Evolutionary conservation across 371 early-diverging fungal species (phyloP).

Genomic region (Dichotomocladium elegans): DNA sequence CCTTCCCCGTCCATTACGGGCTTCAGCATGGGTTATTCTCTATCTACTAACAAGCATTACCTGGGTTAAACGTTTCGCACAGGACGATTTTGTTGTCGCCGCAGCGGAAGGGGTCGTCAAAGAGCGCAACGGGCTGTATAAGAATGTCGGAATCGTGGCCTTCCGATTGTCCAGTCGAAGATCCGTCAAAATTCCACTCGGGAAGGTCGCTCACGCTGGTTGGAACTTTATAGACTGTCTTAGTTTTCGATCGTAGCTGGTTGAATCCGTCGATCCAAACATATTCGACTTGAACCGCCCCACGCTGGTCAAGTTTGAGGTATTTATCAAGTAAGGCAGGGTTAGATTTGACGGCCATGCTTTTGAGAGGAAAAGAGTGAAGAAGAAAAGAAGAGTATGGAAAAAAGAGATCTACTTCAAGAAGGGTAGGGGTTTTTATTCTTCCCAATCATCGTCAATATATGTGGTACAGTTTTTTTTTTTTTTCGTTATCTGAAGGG

Average conservation of each 20-base stretch:
- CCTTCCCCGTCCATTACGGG: no score
- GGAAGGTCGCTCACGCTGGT: constrained; percentile 27
- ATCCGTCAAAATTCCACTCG: constrained; percentile 53
- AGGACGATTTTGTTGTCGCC: constrained; percentile 38
- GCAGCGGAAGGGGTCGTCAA: constrained; percentile 49
- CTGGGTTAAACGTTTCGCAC: constrained; percentile 19
- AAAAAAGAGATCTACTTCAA: neutral
- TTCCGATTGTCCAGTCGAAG: constrained; percentile 44
- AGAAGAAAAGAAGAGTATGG: neutral
- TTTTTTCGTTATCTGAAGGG: neutral
- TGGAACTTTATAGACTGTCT: constrained; percentile 34
- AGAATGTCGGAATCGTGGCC: constrained; percentile 44
- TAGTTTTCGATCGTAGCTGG: constrained; percentile 34
- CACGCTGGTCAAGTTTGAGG: constrained; percentile 34
- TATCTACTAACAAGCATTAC: constrained; percentile 2
- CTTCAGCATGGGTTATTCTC: neutral
- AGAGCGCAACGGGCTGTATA: constrained; percentile 44
- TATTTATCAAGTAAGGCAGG: constrained; percentile 20
- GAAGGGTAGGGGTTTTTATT: neutral
- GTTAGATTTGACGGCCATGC: constrained; percentile 7
- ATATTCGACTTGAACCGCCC: constrained; percentile 41
- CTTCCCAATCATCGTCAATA: neutral
- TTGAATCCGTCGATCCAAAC: constrained; percentile 48
- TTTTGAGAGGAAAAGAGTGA: neutral
- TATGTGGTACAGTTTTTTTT: neutral